phyloP scores from a whole-genome alignment of 2,329 filamentous ascomycete genomes.

The Colletotrichum navitas region DNA sequence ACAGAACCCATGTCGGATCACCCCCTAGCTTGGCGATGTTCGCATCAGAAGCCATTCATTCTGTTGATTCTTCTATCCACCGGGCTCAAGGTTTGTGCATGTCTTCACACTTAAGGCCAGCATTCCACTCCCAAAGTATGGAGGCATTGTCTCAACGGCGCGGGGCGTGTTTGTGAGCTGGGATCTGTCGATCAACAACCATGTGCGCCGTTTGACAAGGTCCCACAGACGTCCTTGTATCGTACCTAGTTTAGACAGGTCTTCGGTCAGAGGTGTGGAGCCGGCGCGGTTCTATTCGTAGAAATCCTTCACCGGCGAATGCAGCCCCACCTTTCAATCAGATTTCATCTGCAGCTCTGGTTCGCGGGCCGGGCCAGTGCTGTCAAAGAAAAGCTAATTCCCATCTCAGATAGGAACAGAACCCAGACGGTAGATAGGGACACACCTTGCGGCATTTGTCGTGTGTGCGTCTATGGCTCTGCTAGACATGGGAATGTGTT shows the following conservation, averaged over 20 bases:
- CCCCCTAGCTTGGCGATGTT: not conserved
- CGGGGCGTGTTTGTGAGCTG: not conserved
- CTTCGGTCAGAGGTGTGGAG: slow-evolving; percentile 36
- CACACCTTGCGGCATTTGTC: not conserved
- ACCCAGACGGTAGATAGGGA: slow-evolving; percentile 6
- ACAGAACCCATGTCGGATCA: not conserved
- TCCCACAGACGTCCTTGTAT: slow-evolving; percentile 26
- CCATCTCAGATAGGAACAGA: slow-evolving; percentile 32
- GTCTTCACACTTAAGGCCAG: not conserved
- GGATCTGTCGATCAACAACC: slow-evolving; percentile 17
- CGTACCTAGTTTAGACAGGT: slow-evolving; percentile 10
- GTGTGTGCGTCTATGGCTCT: not conserved
- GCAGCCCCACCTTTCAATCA: slow-evolving; percentile 29
- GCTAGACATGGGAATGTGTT: slow-evolving; percentile 23
- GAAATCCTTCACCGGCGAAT: slow-evolving; percentile 35
- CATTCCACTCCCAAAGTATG: not conserved
- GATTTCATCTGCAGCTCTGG: slow-evolving; percentile 37
- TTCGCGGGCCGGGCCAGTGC: slow-evolving; percentile 39
- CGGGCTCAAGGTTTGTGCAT: not conserved
- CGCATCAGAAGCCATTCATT: not conserved
- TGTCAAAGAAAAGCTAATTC: slow-evolving; percentile 34
- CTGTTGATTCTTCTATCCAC: not conserved
- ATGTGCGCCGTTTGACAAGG: slow-evolving; percentile 35
- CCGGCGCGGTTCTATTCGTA: slow-evolving; percentile 23
- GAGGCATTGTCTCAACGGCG: slow-evolving; percentile 1